Evolutionary conservation across 352 stramenopile genomes (phyloP), one percentile per base, ranked within the genome.

Genomic region (Globisporangium heterothallicum): DNA sequence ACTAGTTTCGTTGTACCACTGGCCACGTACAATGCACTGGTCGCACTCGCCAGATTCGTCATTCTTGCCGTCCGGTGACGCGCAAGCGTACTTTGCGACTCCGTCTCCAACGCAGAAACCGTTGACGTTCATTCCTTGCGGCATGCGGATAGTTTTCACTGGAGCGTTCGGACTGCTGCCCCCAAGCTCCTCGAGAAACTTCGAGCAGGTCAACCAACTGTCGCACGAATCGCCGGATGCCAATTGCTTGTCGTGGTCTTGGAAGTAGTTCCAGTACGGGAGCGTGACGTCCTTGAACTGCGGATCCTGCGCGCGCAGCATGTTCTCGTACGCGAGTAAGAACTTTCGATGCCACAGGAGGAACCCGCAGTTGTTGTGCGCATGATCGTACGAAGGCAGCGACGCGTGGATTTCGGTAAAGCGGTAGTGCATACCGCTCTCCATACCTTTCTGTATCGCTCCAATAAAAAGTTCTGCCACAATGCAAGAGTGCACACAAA

Each of bases 281-380:
- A 44, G 29, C 35, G 18, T 56, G 38, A 56, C 42, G 49, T 46
- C 49, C n/a, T 21, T 2, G 49, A 29, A 47, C 35, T 57, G 50
- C 47, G 54, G 42, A 9, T 42, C 24, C n/a, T 54, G 16, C 14
- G 42, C 36, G 42, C 52, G 53, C 16, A 8, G 14, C 14, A 41
- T 55, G 54, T 56, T 56, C 42, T 35, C 29, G 14, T 34, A 4
- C 22, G 43, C 42, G 25, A 60, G 46, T 2, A 42, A 38, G 36
- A 32, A 22, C 21, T 42, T 34, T 12, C 41, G 49, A 21, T 46
- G 34, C 49, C 42, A 53, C 32, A 38, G 0, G 40, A 50, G 10
- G 44, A 27, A 51, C 1, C 21, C 44, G n/a, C 44, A 51, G 44
- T 51, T n/a, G 3, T 8, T 2, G 30, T 36, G 30, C 6, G 3